Base-by-base conservation (phyloP, 495 filamentous ascomycete species). In the Lophium mytilinum region DNA sequence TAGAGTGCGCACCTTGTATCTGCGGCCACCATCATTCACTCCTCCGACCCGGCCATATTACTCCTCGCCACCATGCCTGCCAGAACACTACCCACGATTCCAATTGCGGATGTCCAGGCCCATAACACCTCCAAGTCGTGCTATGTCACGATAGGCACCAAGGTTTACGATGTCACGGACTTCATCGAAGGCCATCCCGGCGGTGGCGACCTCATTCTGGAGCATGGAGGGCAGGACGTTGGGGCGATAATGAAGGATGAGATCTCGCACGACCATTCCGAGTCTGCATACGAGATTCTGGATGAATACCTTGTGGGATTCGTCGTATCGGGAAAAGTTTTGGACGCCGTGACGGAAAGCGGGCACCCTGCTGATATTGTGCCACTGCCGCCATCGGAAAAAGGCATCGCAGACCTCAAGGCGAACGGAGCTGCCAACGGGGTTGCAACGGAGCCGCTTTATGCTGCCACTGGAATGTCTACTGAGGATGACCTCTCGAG, bases 91-190 rank as follows among this genome's bases (percentile, higher is more conserved):
- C 90, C 91, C 40, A 93, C 83, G 18, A 82, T 96, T 66, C 83
- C 85, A 34, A 71, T 76, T 63, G 79, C 83, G 56, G 88, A 97
- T 68, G 83, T 99, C 61, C 81, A 82, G 67, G 76, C 83, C 60
- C 89, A 92, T 70, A 94, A 89, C 66, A 85, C 79, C 46, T 71
- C 69, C 39, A 84, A 90, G 69, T 94, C 88, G 19, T 97, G 94
- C 78, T 99, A 90, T 77, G 89, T 99, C 61, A 91, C 88, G 0
- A 70, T 96, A 42, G 93, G 89, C 36, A 79, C 78, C 24, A 92
- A 91, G 61, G 93, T 97, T 63, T 97, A 89, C 80, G 90, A 99
- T 78, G 80, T 99, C 57, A 95, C 94, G 21, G 77, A 83, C 24
- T 99, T 99, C 66, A 68, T 96, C 52, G 78, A 85, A 47, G 82